These are phyloP conservation scores for Gyromitra esculenta DNA, from an alignment of 2,329 filamentous ascomycete species.

Conservation along the genomic window DNA sequence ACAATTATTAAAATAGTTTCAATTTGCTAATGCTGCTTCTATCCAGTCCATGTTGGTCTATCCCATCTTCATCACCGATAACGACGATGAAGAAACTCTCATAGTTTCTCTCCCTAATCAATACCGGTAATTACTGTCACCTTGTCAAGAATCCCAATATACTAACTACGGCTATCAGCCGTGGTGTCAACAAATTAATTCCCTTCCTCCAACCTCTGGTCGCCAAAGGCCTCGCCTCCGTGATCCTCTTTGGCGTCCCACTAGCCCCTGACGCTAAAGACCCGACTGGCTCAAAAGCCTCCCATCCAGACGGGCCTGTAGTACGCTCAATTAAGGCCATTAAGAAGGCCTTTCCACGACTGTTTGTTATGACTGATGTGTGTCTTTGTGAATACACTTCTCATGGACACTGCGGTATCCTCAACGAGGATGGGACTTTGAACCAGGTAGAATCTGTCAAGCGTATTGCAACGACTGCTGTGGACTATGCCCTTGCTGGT, in stretches of 20 bases:
- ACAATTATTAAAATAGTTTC: background rate
- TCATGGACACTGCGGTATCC: conserved; percentile 95
- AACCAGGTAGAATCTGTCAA: conserved; percentile 95
- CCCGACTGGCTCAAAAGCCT: conserved; percentile 87
- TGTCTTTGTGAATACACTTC: conserved; percentile 99
- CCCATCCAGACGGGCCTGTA: conserved; percentile 91
- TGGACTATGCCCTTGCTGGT: conserved; percentile 93
- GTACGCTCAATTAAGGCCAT: conserved; percentile 86
- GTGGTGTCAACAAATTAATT: conserved; percentile 85
- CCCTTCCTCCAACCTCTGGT: conserved; percentile 87
- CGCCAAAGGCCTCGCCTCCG: conserved; percentile 86
- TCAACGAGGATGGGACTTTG: conserved; percentile 88
- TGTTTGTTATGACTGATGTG: conserved; percentile 92
- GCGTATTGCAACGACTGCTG: conserved; percentile 94
- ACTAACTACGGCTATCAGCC: conserved; percentile 61
- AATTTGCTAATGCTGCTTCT: background rate
- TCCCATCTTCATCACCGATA: conserved; percentile 94
- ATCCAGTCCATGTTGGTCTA: conserved; percentile 95
- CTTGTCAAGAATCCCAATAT: background rate
- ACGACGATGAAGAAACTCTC: conserved; percentile 87
- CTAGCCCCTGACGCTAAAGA: conserved; percentile 84
- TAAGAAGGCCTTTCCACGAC: conserved; percentile 82
- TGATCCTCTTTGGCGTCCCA: conserved; percentile 96
- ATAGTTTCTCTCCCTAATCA: conserved; percentile 94
- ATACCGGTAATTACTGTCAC: conserved; percentile 63